phyloP scores from a whole-genome alignment of 306 rosid species.

The Delonix regia region DNA sequence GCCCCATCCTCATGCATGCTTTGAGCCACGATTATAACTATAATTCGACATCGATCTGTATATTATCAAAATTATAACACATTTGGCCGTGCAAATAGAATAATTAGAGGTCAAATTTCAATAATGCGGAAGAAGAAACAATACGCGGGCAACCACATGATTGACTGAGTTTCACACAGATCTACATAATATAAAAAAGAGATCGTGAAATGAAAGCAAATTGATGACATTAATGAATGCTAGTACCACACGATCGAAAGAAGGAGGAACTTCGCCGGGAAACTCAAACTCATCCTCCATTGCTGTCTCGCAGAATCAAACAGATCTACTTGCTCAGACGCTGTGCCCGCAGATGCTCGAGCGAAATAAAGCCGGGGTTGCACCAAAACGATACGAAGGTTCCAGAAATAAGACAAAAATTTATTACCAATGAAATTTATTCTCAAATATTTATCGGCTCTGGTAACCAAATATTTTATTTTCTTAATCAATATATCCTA shows the following conservation, averaged over 20 bases:
- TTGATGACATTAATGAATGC: background rate
- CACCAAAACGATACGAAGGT: background rate
- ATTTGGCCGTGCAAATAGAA: background rate
- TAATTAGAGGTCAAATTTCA: background rate
- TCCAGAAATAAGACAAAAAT: conserved; percentile 4
- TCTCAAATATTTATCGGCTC: background rate
- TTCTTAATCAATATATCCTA: no score
- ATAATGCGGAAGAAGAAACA: background rate
- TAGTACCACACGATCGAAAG: conserved; percentile 56
- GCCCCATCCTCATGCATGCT: background rate
- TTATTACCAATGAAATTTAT: background rate
- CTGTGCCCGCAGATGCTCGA: background rate
- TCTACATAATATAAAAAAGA: background rate
- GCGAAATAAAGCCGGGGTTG: background rate
- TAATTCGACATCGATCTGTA: background rate
- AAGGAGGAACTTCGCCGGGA: conserved; percentile 48
- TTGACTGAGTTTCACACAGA: background rate
- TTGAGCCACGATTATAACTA: background rate
- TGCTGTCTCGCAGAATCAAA: conserved; percentile 32
- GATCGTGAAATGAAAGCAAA: background rate
- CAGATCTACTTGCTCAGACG: conserved; percentile 40
- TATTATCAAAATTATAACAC: background rate
- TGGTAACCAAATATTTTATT: no score
- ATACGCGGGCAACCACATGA: background rate
- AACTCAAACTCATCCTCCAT: conserved; percentile 57